Evolutionary conservation across 2,329 filamentous ascomycete genomes (phyloP).

Genomic region (Alternaria viburni): DNA sequence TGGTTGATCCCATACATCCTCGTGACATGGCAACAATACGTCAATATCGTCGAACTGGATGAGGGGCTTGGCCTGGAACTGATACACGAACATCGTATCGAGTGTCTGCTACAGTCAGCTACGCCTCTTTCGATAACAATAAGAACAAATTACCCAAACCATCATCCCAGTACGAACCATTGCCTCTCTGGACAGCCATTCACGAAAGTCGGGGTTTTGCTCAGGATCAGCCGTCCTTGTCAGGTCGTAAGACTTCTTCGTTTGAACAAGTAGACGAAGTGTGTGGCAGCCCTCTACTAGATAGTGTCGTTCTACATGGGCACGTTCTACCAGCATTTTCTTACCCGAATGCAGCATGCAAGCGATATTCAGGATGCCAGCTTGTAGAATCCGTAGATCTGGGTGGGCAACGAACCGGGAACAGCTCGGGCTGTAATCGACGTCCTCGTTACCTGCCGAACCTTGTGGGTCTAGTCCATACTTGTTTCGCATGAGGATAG

Average conservation of each 20-base stretch:
- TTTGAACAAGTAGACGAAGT: slow-evolving; percentile 1
- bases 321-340: slow-evolving; percentile 4
- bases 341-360: slow-evolving; percentile 16
- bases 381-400: slow-evolving; percentile 7
- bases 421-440: not conserved
- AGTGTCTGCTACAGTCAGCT: not conserved
- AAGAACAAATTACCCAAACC: slow-evolving; percentile 7
- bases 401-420: not conserved
- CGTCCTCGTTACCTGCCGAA: not conserved
- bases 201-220: not conserved
- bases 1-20: slow-evolving; percentile 16
- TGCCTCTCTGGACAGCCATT: slow-evolving; percentile 3
- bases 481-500: not conserved
- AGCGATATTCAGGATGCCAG: slow-evolving; percentile 14
- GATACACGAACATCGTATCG: slow-evolving; percentile 12
- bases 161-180: slow-evolving; percentile 11
- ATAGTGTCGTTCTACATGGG: not conserved
- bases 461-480: not conserved
- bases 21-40: slow-evolving; percentile 10
- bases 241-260: not conserved
- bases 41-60: slow-evolving; percentile 13
- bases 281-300: slow-evolving; percentile 12
- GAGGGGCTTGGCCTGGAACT: slow-evolving; percentile 15
- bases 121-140: not conserved
- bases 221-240: not conserved